Base-by-base conservation (phyloP, 2,329 filamentous ascomycete species). In the Paecilomyces formosus region DNA sequence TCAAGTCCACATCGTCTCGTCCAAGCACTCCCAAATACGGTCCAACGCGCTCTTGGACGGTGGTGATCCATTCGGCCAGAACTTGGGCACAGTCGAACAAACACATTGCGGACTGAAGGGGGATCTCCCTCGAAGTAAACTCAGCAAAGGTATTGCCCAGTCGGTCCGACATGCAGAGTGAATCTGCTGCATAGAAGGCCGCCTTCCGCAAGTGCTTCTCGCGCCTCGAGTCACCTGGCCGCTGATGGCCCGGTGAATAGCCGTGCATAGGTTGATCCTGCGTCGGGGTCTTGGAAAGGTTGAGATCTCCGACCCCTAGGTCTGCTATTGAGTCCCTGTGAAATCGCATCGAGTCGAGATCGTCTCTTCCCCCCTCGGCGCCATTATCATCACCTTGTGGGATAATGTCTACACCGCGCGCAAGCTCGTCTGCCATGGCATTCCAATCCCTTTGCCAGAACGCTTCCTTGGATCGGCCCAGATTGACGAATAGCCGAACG, bases 361-460 rank as follows among this genome's bases (percentile, higher is more conserved):
- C 60, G 8, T 54, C 21, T 4, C 60, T 53, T 2, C 69, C 65
- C 6, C 70, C 62, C 9, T 72, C 72, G 7, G 68, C 60, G 15
- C 67, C 62, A 26, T 66, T 58, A 2, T 69, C 66, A 60, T 89
- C 88, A 15, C 85, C 83, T 67, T 91, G 87, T 63, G 90, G 88
- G 22, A 88, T 81, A 13, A 92, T 84, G 63, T 95, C 91, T 39
- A 84, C 82, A 13, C 90, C 90, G 33, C 85, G 84, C 2, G 90
- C 89, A 24, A 97, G 79, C 72, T 97, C 93, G 58, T 94, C 87
- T 0, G 90, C 88, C 85, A 97, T 90, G 3, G 88, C 89, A 62
- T 96, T 90, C 81, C 91, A 97, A 70, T 99, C 92, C 11, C 92
- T 85, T 67, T 93, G 88, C 91, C 92, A 97, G 68, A 97, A 92